These are phyloP conservation scores for Eimeria tenella DNA, from an alignment of 169 alveolate species.

Conservation along the genomic window DNA sequence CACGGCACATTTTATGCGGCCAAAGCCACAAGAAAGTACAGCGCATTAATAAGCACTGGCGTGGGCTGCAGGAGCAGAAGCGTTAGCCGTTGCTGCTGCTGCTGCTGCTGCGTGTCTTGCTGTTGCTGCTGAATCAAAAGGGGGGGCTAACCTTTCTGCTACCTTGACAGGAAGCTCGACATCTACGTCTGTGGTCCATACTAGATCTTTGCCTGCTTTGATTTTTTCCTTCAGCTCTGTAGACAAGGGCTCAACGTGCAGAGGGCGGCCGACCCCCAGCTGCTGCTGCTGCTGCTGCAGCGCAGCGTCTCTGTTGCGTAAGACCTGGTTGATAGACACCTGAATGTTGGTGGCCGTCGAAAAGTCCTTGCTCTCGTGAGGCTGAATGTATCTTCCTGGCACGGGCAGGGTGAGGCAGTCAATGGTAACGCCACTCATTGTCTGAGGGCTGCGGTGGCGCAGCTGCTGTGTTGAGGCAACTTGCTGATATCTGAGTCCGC, in stretches of 20 bases:
- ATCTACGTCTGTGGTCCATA: constrained; percentile 87
- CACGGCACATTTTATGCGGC: no score
- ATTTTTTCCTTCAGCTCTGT: background rate
- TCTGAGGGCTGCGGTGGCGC: background rate
- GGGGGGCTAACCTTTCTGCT: constrained; percentile 47
- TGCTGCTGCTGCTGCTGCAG: constrained; percentile 22
- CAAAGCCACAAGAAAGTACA: no score
- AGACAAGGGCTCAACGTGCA: background rate
- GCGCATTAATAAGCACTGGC: background rate
- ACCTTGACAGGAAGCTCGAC: constrained; percentile 87
- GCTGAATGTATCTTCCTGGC: background rate
- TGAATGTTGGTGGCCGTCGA: constrained; percentile 23
- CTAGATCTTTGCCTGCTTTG: constrained; percentile 81
- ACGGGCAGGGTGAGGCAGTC: constrained; percentile 33
- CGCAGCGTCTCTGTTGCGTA: constrained; percentile 18
- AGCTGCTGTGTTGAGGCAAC: no score
- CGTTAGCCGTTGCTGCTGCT: background rate
- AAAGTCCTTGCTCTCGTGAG: constrained; percentile 2
- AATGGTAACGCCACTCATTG: constrained; percentile 13
- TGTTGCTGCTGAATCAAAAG: background rate
- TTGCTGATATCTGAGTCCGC: background rate
- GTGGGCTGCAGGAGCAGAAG: background rate
- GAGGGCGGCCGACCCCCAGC: constrained; percentile 31
- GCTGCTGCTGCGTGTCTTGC: background rate
- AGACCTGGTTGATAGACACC: constrained; percentile 9